Percentiles rank a stretch among this genome's conserved stretches.
Conservation (phyloP, 1,284 basidiomycete species). For the Leccinum solheimii region DNA sequence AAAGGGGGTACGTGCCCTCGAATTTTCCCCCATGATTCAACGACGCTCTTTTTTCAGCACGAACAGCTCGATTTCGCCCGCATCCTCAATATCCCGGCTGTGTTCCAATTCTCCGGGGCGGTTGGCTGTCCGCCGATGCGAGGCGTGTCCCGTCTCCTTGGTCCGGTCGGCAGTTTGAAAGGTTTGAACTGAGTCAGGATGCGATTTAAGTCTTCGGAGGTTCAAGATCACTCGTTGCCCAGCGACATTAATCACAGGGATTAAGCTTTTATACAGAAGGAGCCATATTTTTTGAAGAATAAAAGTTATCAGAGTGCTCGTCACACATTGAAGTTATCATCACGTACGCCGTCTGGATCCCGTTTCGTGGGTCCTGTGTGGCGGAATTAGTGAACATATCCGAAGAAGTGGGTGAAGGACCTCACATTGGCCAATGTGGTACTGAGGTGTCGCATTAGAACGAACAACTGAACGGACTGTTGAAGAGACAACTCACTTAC, state of each 20-base stretch:
- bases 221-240: conserved; percentile 7
- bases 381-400: background rate
- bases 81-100: background rate
- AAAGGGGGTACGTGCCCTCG: background rate
- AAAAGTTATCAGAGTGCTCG: background rate
- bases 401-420: background rate
- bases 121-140: background rate
- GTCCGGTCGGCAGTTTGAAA: background rate
- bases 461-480: background rate
- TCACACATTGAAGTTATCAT: background rate
- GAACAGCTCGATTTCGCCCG: background rate
- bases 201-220: conserved; percentile 5
- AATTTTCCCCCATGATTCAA: background rate
- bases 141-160: background rate
- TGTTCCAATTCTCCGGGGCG: background rate
- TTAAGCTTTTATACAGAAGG: background rate
- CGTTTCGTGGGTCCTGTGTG: background rate
- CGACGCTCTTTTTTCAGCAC: background rate
- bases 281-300: background rate
- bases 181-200: background rate
- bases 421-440: background rate
- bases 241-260: background rate
- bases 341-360: background rate
- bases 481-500: background rate
- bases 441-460: background rate